Evolutionary conservation across 108 stramenopile species (phyloP).

Genomic region (Cyclotella kingstonii): DNA sequence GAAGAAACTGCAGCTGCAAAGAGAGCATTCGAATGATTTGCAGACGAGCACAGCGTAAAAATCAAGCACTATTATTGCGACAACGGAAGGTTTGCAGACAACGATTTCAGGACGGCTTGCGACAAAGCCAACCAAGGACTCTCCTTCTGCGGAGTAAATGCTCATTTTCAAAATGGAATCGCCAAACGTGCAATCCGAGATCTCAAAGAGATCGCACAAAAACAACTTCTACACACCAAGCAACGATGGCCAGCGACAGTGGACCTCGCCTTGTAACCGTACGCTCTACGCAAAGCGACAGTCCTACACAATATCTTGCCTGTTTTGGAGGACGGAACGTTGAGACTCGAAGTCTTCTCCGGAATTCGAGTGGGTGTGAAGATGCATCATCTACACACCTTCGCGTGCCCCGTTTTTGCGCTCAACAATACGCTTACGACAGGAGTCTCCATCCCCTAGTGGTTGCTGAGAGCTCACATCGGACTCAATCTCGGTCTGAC

Average conservation of each 20-base stretch:
- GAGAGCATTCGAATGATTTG: neutral
- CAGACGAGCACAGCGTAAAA: too few species aligned
- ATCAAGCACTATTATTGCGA: too few species aligned
- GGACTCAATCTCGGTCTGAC: slow-evolving; percentile 1
- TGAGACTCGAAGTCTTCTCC: neutral
- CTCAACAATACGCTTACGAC: neutral
- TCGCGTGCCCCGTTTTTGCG: too few species aligned
- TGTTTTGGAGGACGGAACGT: neutral
- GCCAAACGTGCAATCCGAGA: neutral
- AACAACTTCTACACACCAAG: neutral
- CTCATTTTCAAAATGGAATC: slow-evolving; percentile 1
- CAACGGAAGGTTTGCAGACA: slow-evolving; percentile 44
- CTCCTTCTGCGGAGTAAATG: slow-evolving; percentile 7
- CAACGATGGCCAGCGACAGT: neutral
- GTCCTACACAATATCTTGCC: neutral
- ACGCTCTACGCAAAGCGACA: neutral
- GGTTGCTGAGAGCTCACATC: neutral
- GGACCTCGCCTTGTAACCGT: neutral
- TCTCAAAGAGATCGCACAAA: neutral
- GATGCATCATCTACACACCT: too few species aligned
- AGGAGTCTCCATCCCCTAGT: neutral
- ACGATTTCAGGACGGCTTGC: slow-evolving; percentile 9
- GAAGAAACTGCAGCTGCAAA: too few species aligned
- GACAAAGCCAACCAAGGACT: neutral
- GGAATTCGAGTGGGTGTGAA: too few species aligned